Base-by-base conservation (phyloP, 1,139 yeast species). In the Kurtzmaniella quercitrusa region DNA sequence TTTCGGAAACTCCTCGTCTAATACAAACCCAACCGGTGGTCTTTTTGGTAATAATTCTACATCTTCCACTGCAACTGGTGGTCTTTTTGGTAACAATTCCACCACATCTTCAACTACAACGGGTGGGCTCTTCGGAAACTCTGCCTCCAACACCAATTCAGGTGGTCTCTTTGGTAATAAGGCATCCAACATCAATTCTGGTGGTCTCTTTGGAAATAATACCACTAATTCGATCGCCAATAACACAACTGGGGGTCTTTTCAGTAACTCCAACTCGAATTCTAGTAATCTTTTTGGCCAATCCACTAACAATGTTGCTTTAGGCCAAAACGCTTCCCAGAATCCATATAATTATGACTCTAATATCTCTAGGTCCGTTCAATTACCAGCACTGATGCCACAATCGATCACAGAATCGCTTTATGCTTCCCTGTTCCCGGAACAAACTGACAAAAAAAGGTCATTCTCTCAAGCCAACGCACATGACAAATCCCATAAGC, bases 341-440 rank as follows among this genome's bases (percentile, higher is more conserved):
- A 46, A 46, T 27, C 48, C 48, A 9, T 46, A 46, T 19, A 46
- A 43, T 31, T 45, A 45, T 16, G 48, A 45, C 34, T 8, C 37
- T 16, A 23, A 44, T 3, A 31, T 46, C 3, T 12, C 43, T 3
- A 41, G 25, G 17, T 34, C 37, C 10, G 19, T 23, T 10, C 31
- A 25, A 14, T 21, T 37, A 16, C 25, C 38, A 4, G 31, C 39
- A 12, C 16, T 40, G n/a, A 65, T 67, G 68, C 75, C 75, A 0
- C 57, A 57, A 31, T 68, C 75, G 5, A 63, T 70, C n/a, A 70
- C 75, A 0, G 66, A 60, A n/a, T 51, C 52, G 23, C 43, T 70
- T 7, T 65, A 64, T 41, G 50, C 55, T 6, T 53, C 51, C 16
- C 43, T 42, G n/a, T 40, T 42, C 6, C 31, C 45, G 14, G 57